A percentile compares a stretch with the other conserved stretches of the same genome.
phyloP scores from a whole-genome alignment of 345 rosid genomes.

The Linum usitatissimum region DNA sequence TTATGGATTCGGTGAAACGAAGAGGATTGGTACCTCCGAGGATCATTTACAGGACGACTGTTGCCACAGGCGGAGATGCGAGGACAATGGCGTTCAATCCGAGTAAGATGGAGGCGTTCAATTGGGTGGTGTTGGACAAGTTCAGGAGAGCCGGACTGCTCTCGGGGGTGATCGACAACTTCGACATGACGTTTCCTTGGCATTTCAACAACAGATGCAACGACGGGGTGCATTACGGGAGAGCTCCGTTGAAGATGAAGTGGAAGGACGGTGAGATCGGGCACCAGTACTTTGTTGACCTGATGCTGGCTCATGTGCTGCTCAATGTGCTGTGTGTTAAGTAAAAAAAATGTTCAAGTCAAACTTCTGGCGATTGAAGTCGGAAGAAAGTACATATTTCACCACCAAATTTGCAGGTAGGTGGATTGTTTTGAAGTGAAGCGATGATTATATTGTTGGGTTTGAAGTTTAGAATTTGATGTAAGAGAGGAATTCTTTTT shows the following conservation, averaged over 20 bases:
- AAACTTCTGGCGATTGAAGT: not conserved
- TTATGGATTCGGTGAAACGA: slow-evolving; percentile 42
- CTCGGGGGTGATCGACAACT: slow-evolving; percentile 66
- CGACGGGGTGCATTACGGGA: slow-evolving; percentile 91
- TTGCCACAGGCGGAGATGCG: slow-evolving; percentile 86
- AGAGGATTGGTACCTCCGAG: slow-evolving; percentile 55
- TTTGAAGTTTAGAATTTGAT: too few species aligned
- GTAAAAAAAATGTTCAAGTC: slow-evolving; percentile 17
- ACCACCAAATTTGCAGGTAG: too few species aligned
- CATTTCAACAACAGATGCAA: slow-evolving; percentile 84
- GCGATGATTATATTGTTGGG: too few species aligned
- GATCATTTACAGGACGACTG: slow-evolving; percentile 60
- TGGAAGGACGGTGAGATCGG: slow-evolving; percentile 95
- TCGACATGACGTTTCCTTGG: slow-evolving; percentile 91
- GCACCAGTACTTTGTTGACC: slow-evolving; percentile 95
- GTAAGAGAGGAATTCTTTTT: too few species aligned
- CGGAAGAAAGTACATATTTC: not conserved
- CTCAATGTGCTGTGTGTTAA: slow-evolving; percentile 49
- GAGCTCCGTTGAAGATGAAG: slow-evolving; percentile 65
- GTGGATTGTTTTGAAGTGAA: too few species aligned
- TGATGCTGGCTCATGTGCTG: slow-evolving; percentile 83
- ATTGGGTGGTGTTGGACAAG: slow-evolving; percentile 61
- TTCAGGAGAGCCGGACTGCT: slow-evolving; percentile 50
- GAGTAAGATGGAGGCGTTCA: slow-evolving; percentile 75
- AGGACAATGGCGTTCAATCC: slow-evolving; percentile 67